Conservation (phyloP, 2,329 filamentous ascomycete species). For the Coniochaeta sp. region DNA sequence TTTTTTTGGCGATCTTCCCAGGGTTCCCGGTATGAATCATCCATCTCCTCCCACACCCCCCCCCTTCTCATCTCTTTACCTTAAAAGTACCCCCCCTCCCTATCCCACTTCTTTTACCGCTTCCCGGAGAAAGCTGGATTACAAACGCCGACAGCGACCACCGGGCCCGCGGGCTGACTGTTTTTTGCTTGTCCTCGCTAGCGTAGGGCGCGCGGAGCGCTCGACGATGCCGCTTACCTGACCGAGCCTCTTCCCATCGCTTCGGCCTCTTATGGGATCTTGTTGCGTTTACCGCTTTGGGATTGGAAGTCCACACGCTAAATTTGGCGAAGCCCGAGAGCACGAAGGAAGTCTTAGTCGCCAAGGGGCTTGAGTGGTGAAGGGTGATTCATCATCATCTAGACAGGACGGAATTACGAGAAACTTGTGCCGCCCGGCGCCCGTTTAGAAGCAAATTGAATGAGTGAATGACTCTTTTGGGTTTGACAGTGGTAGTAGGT, state of each 20-base stretch:
- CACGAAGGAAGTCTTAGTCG: too few species aligned
- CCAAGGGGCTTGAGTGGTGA: too few species aligned
- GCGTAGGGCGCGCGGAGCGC: too few species aligned
- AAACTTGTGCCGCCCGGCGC: too few species aligned
- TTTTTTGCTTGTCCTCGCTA: neutral
- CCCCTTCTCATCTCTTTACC: neutral
- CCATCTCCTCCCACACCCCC: neutral
- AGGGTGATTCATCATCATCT: neutral
- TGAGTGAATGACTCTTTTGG: too few species aligned
- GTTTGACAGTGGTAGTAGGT: too few species aligned
- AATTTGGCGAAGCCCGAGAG: too few species aligned
- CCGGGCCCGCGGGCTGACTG: neutral
- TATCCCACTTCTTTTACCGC: neutral
- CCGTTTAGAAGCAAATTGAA: too few species aligned
- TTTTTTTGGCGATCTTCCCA: neutral
- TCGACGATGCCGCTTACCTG: neutral
- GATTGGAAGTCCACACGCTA: neutral
- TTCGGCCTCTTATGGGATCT: too few species aligned
- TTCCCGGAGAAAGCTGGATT: neutral
- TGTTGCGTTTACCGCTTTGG: neutral
- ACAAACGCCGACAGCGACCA: neutral
- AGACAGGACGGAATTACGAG: too few species aligned
- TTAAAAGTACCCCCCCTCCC: neutral
- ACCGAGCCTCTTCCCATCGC: too few species aligned
- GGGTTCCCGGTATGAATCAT: neutral